Evolutionary conservation across 495 filamentous ascomycete genomes (phyloP).

Genomic region (Thermothielavioides terrestris): DNA sequence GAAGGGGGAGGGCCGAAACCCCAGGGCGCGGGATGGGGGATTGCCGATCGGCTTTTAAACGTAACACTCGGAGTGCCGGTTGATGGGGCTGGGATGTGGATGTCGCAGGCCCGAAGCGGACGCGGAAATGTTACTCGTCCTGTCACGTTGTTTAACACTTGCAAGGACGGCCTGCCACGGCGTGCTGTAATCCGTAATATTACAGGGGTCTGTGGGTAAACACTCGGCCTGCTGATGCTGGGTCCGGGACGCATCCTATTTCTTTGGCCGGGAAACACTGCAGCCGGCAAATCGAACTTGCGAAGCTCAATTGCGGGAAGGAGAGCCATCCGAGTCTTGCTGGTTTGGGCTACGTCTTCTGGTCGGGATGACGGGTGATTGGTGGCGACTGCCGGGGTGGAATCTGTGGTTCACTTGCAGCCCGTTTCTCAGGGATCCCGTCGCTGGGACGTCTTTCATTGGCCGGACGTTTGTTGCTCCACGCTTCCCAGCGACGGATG

Average conservation of each 20-base stretch:
- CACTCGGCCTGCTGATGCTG: constrained; percentile 14
- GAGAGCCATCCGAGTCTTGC: not conserved
- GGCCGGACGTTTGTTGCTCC: constrained; percentile 1
- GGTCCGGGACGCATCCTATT: constrained; percentile 22
- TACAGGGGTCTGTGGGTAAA: constrained; percentile 17
- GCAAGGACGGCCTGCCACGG: no score
- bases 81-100: no score
- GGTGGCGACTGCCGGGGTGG: not conserved
- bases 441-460: constrained; percentile 3
- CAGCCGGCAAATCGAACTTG: constrained; percentile 16
- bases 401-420: not conserved
- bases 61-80: no score
- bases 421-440: not conserved
- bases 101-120: no score
- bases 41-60: constrained; percentile 10
- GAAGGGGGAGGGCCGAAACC: constrained; percentile 11
- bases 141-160: no score
- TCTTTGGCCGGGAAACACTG: constrained; percentile 20
- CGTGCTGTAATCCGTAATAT: constrained; percentile 9
- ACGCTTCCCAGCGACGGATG: constrained; percentile 11
- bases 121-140: no score
- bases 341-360: not conserved
- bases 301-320: not conserved
- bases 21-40: constrained; percentile 3
- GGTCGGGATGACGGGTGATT: not conserved